Evolutionary conservation across 306 rosid species (phyloP).

Genomic region (Quillaja saponaria): DNA sequence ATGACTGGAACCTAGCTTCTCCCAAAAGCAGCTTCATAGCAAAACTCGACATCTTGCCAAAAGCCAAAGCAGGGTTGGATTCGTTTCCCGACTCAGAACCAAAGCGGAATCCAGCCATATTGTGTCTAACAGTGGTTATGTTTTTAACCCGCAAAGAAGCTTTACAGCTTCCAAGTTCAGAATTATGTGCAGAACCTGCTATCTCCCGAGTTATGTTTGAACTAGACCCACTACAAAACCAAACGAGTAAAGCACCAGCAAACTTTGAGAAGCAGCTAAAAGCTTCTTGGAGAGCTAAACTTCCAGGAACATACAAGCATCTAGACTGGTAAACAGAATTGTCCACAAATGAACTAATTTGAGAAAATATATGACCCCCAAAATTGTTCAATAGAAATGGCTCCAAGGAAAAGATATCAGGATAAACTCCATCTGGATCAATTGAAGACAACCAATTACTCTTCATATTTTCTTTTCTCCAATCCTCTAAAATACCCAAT

Average conservation of each 20-base stretch:
- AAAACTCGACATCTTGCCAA: conserved; percentile 60
- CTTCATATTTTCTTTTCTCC: conserved; percentile 40
- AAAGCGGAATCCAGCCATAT: conserved; percentile 45
- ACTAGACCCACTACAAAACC: conserved; percentile 48
- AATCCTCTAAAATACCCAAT: conserved; percentile 5
- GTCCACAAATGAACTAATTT: conserved; percentile 53
- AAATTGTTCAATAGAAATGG: conserved; percentile 46
- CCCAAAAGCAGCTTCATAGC: conserved; percentile 44
- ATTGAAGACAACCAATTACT: conserved; percentile 61
- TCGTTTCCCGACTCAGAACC: conserved; percentile 47
- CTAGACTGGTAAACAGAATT: conserved; percentile 46
- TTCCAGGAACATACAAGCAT: conserved; percentile 49
- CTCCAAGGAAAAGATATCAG: conserved; percentile 49
- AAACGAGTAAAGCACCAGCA: conserved; percentile 58
- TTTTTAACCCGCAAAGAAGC: conserved; percentile 45
- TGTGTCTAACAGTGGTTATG: conserved; percentile 40
- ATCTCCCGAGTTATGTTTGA: conserved; percentile 46
- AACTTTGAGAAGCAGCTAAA: conserved; percentile 54
- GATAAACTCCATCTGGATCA: conserved; percentile 68
- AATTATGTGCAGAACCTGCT: conserved; percentile 40
- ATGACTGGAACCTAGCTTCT: conserved; percentile 57
- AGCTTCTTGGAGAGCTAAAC: conserved; percentile 60
- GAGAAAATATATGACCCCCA: conserved; percentile 47
- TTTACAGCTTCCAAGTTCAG: conserved; percentile 34
- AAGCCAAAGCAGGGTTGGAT: conserved; percentile 22